phyloP scores from a whole-genome alignment of 139 green algal species.

The Astrephomene gubernaculifera region DNA sequence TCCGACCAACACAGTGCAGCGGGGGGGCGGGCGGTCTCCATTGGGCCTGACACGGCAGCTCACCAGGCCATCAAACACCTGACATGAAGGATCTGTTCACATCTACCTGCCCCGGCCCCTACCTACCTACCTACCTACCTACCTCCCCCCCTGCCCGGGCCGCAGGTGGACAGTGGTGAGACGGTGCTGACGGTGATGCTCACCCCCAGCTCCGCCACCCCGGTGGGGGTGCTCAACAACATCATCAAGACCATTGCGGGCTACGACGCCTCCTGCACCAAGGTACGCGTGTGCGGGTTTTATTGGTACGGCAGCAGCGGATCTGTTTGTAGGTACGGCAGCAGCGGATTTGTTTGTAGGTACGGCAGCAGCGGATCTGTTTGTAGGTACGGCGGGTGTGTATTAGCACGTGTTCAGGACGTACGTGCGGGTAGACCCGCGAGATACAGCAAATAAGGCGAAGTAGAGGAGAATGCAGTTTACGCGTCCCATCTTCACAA shows the following conservation, averaged over 20 bases:
- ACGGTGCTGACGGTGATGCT: constrained; percentile 11
- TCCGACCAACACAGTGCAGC: not conserved
- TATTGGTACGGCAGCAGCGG: not conserved
- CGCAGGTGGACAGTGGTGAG: not conserved
- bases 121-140: not conserved
- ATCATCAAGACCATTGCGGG: not conserved
- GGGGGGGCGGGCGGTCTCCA: no score
- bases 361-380: no score
- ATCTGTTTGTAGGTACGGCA: not conserved
- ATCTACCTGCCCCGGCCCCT: not conserved
- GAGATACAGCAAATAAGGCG: not conserved
- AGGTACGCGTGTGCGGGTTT: no score
- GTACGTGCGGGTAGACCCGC: not conserved
- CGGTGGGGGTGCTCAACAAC: not conserved
- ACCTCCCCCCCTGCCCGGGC: not conserved
- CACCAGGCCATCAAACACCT: not conserved
- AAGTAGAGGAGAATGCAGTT: not conserved
- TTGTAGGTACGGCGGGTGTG: no score
- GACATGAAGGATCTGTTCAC: not conserved
- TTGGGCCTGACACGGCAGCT: no score
- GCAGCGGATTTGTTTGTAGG: no score
- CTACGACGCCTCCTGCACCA: constrained; percentile 14
- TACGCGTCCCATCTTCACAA: not conserved
- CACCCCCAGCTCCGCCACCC: not conserved
- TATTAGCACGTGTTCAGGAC: not conserved